Base-by-base conservation (phyloP, 768 basidiomycete species). In the Cystobasidium tubakii region DNA sequence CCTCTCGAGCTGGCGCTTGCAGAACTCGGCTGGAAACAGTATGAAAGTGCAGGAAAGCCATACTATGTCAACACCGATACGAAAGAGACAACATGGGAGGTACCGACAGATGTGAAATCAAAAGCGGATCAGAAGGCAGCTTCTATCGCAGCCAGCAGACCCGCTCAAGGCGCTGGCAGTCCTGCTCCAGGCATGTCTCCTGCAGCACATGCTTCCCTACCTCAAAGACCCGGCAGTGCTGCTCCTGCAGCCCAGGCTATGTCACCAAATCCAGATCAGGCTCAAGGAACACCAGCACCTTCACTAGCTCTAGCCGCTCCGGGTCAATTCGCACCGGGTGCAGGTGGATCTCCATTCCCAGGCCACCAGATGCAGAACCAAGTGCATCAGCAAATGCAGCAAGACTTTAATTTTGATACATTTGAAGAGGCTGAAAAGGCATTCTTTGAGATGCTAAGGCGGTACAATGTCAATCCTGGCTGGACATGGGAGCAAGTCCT, bases 401-500 rank as follows among this genome's bases (percentile, higher is more conserved):
- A 92, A 92, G 2, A 97, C 94, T 78, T 77, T 85, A 55, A 95
- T 90, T 4, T 42, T 27, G 55, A 55, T 21, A 29, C 55, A 3
- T 36, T 57, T 13, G 90, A 91, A 78, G 92, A 96, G 78, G 93
- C 92, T 25, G 93, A 96, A 81, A 90, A 90, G 79, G 96, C 94
- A 15, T 99, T 99, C 81, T 87, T 88, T 79, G 90, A 90, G 83
- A 83, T 99, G 72, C 82, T 99, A 77, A 86, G 89, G 77, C 92
- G 91, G 82, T 89, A 90, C 57, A 91, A 91, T 36, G 90, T 98
- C 53, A 91, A 92, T 81, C 88, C 89, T 55, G 88, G 86, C 76
- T 97, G 91, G 90, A 92, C 92, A 42, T 99, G 96, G 96, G 96
- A 99, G 81, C 88, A 91, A 83, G 92, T 93, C 66, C 96, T 98